phyloP scores from a whole-genome alignment of 169 alveolate species.

The Cryptosporidium bovis region DNA sequence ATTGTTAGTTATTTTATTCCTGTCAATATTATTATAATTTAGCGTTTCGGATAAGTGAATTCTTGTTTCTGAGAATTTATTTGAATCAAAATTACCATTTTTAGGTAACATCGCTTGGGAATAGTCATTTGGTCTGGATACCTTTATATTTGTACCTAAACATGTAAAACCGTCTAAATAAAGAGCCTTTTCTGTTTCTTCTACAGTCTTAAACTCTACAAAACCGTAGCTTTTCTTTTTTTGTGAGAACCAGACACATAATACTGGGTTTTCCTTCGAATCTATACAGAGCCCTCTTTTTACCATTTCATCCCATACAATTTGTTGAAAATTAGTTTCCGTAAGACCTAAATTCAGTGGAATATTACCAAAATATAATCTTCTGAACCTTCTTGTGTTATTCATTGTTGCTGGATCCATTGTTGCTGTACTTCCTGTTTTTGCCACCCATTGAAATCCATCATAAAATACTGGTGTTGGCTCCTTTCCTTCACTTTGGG shows the following conservation, averaged over 20 bases:
- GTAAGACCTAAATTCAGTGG: slow-evolving; percentile 89
- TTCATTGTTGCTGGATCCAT: slow-evolving; percentile 90
- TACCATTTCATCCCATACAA: slow-evolving; percentile 90
- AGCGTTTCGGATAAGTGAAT: not conserved
- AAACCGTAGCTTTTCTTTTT: slow-evolving; percentile 93
- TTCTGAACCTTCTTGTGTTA: slow-evolving; percentile 87
- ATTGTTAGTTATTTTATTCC: not conserved
- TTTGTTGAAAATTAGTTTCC: slow-evolving; percentile 88
- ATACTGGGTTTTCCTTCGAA: slow-evolving; percentile 89
- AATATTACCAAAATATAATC: slow-evolving; percentile 90
- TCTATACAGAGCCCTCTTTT: slow-evolving; percentile 86
- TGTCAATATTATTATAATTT: not conserved
- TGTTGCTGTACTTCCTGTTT: slow-evolving; percentile 83
- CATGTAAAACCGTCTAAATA: slow-evolving; percentile 91
- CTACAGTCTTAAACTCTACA: slow-evolving; percentile 91
- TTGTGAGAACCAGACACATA: slow-evolving; percentile 93
- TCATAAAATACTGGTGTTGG: slow-evolving; percentile 92
- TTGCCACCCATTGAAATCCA: slow-evolving; percentile 94
- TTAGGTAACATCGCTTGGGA: slow-evolving; percentile 26
- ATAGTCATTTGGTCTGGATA: slow-evolving; percentile 91
- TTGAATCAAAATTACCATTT: not conserved
- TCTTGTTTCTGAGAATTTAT: not conserved
- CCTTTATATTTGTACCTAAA: slow-evolving; percentile 89
- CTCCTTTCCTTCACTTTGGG: slow-evolving; percentile 91
- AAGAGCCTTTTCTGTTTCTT: slow-evolving; percentile 91